A percentile compares a stretch with the other conserved stretches of the same genome.
Conservation (phyloP, 257 asterid species). For the Capsicum rhomboideum region DNA sequence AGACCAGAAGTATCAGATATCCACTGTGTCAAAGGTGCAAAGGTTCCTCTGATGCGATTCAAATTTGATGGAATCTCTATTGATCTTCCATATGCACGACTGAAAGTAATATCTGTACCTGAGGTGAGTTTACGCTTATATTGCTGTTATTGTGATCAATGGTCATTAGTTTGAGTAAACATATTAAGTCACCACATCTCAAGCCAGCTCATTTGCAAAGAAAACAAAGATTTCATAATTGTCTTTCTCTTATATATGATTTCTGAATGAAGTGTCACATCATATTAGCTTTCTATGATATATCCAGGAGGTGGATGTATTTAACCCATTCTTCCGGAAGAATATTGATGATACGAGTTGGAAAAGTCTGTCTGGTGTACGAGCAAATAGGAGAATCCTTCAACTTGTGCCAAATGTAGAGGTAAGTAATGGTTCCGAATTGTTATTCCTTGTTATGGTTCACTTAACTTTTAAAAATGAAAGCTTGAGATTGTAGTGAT, state of each 20-base stretch:
- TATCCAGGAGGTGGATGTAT: conserved; percentile 35
- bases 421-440: conserved; percentile 15
- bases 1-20: conserved; percentile 43
- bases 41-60: conserved; percentile 54
- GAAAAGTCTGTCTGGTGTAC: conserved; percentile 52
- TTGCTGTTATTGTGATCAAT: background rate
- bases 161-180: background rate
- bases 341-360: conserved; percentile 48
- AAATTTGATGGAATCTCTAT: conserved; percentile 41
- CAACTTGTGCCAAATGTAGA: conserved; percentile 35
- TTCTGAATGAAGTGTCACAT: background rate
- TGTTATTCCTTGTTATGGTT: background rate
- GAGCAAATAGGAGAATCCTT: conserved; percentile 39
- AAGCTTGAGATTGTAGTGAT: background rate
- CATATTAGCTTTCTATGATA: background rate
- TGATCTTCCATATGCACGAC: conserved; percentile 50
- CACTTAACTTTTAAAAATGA: background rate
- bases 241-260: background rate
- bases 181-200: background rate
- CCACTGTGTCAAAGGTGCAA: conserved; percentile 47
- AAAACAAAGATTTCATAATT: background rate
- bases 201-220: conserved; percentile 9
- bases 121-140: conserved; percentile 24
- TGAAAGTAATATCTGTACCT: conserved; percentile 36
- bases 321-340: conserved; percentile 35